Evolutionary conservation across 768 basidiomycete species (phyloP).

Genomic region (Calvatia gigantea): DNA sequence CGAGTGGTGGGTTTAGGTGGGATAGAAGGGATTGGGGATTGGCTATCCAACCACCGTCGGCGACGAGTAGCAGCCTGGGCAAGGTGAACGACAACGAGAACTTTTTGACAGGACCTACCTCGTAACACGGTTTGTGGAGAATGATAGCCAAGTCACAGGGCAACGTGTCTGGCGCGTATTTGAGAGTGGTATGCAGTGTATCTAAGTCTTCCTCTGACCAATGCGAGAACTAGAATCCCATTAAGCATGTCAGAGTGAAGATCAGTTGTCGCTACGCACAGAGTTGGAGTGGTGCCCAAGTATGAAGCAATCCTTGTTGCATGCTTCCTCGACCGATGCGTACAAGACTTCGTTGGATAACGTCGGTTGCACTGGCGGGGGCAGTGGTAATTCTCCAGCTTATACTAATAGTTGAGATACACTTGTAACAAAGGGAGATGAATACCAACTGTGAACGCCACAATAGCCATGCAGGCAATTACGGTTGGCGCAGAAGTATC

Average conservation of each 20-base stretch:
- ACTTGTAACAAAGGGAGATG: neutral
- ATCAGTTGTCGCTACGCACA: neutral
- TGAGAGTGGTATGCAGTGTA: slow-evolving; percentile 33
- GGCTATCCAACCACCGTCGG: slow-evolving; percentile 2
- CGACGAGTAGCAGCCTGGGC: slow-evolving; percentile 22
- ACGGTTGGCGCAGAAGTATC: slow-evolving; percentile 48
- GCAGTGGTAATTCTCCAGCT: slow-evolving; percentile 28
- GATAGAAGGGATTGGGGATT: neutral
- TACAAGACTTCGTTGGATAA: slow-evolving; percentile 19
- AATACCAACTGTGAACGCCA: slow-evolving; percentile 40
- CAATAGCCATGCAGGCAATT: slow-evolving; percentile 52
- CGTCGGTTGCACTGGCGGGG: slow-evolving; percentile 21
- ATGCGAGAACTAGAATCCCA: slow-evolving; percentile 3
- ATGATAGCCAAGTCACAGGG: slow-evolving; percentile 51
- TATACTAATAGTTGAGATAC: neutral
- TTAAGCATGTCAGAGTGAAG: neutral
- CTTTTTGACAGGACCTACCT: slow-evolving; percentile 34
- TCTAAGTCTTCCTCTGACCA: slow-evolving; percentile 26
- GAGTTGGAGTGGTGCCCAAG: neutral
- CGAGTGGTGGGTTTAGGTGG: neutral
- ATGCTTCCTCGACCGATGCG: slow-evolving; percentile 19
- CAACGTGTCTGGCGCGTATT: slow-evolving; percentile 38
- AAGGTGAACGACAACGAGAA: slow-evolving; percentile 19
- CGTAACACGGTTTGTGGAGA: slow-evolving; percentile 42
- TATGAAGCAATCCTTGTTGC: slow-evolving; percentile 32